Evolutionary conservation across 352 stramenopile species (phyloP).

Genomic region (Pythium folliculosum): DNA sequence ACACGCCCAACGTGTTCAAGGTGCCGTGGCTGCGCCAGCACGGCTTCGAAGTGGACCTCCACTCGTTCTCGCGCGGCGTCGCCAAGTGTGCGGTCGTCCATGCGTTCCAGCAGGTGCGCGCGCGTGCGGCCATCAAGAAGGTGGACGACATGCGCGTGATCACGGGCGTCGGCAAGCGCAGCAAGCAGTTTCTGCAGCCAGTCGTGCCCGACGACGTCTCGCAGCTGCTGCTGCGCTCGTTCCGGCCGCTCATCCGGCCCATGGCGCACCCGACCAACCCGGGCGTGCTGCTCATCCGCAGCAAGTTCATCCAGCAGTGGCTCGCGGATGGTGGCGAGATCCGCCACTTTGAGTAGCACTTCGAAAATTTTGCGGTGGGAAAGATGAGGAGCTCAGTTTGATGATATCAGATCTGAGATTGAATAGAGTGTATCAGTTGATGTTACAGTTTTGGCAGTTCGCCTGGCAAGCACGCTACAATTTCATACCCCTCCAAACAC

Average conservation of each 20-base stretch:
- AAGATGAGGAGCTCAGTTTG: too few species aligned
- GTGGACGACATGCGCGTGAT: slow-evolving; percentile 67
- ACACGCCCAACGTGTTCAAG: slow-evolving; percentile 38
- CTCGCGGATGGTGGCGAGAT: slow-evolving; percentile 30
- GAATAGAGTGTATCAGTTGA: too few species aligned
- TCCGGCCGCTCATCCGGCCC: slow-evolving; percentile 49
- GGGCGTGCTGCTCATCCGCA: slow-evolving; percentile 54
- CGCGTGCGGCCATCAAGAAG: slow-evolving; percentile 16
- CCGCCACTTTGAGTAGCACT: slow-evolving; percentile 23
- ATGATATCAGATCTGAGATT: not conserved
- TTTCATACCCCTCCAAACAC: too few species aligned
- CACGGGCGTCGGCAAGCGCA: slow-evolving; percentile 67
- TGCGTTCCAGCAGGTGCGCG: slow-evolving; percentile 42
- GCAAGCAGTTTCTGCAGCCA: slow-evolving; percentile 59
- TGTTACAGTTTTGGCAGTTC: too few species aligned
- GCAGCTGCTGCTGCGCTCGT: slow-evolving; percentile 52
- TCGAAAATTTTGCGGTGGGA: not conserved
- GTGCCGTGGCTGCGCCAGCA: slow-evolving; percentile 55
- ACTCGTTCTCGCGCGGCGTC: slow-evolving; percentile 63
- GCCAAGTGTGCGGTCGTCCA: slow-evolving; percentile 74
- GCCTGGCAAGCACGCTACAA: too few species aligned
- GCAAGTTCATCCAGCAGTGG: slow-evolving; percentile 58
- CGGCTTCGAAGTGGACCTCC: slow-evolving; percentile 70
- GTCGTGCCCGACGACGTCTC: slow-evolving; percentile 56
- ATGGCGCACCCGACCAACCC: slow-evolving; percentile 58